Base-by-base conservation (phyloP, 495 filamentous ascomycete species). In the Penicillium flavigenum region DNA sequence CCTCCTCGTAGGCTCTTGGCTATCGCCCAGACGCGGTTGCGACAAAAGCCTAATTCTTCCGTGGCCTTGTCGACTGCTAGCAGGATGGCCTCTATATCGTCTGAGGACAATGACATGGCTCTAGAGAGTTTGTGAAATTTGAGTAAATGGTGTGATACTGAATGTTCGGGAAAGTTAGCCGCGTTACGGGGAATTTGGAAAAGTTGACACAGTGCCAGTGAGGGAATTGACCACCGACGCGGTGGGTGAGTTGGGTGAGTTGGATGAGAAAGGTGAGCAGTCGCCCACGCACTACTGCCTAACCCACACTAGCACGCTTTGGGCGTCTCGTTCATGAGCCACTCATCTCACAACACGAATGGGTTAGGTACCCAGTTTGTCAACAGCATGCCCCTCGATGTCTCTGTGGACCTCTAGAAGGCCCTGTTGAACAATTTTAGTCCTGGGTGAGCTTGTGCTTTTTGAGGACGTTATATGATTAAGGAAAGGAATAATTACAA, bases 21-120 rank as follows among this genome's bases (percentile, higher is more conserved):
- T 55, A 68, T 42, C 12, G 63, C 56, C 65, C 65, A 68, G 9
- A 68, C 45, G 17, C 65, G 59, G 19, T 68, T 61, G 27, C 63
- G 63, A 55, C 63, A 68, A 19, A 68, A 55, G 17, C 53, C 49
- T 17, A 66, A 49, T 27, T 57, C 31, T 56, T 29, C 54, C 22
- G 59, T 41, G n/a, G 38, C 16, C 17, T 1, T 19, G n/a, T 41
- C 5, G 2, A 41, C 38, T 41, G n/a, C 38, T 2, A 3, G 38
- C 7, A 41, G 5, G n/a, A 17, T 9, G 38, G n/a, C 7, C 38
- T 10, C 7, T 19, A n/a, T 41, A 19, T 41, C 38, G 5, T 16
- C 11, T 19, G 8, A 17, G 5, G 16, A 9, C 5, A 41, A 41
- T 6, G 38, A 41, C 38, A 41, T 17, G n/a, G 5, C 38, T 41